Conservation (phyloP, 2,329 filamentous ascomycete species). For the Huntiella abstrusa region DNA sequence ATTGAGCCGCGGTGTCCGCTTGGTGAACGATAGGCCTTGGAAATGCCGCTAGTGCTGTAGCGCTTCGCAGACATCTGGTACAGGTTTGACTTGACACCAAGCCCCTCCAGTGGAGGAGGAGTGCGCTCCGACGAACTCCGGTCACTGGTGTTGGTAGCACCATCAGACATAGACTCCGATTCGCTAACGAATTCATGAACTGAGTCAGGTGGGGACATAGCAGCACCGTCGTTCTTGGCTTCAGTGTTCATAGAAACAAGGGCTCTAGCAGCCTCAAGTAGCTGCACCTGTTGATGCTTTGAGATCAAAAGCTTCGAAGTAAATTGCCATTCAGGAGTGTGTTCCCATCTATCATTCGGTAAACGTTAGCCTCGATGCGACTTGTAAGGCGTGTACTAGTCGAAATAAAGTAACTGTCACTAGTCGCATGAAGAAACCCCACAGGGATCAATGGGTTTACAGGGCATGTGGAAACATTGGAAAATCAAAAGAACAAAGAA, state of each 20-base stretch:
- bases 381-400: neutral
- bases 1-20: slow-evolving; percentile 28
- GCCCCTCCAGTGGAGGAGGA: slow-evolving; percentile 55
- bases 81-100: slow-evolving; percentile 31
- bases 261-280: slow-evolving; percentile 92
- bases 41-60: slow-evolving; percentile 40
- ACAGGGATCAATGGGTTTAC: neutral
- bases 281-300: slow-evolving; percentile 97
- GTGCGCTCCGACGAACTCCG: slow-evolving; percentile 72
- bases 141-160: slow-evolving; percentile 65
- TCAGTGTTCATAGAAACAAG: slow-evolving; percentile 67
- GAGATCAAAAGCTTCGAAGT: slow-evolving; percentile 97
- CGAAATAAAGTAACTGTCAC: no score
- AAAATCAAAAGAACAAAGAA: neutral
- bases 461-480: neutral
- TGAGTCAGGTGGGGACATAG: slow-evolving; percentile 43
- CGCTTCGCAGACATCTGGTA: slow-evolving; percentile 35
- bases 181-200: slow-evolving; percentile 57
- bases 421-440: neutral
- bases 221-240: slow-evolving; percentile 26
- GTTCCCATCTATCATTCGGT: slow-evolving; percentile 64
- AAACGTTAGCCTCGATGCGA: neutral
- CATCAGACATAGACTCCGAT: slow-evolving; percentile 62
- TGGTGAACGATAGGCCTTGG: slow-evolving; percentile 62
- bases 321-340: slow-evolving; percentile 92